Evolutionary conservation across 345 rosid species (phyloP).

Genomic region (Populus deltoides): DNA sequence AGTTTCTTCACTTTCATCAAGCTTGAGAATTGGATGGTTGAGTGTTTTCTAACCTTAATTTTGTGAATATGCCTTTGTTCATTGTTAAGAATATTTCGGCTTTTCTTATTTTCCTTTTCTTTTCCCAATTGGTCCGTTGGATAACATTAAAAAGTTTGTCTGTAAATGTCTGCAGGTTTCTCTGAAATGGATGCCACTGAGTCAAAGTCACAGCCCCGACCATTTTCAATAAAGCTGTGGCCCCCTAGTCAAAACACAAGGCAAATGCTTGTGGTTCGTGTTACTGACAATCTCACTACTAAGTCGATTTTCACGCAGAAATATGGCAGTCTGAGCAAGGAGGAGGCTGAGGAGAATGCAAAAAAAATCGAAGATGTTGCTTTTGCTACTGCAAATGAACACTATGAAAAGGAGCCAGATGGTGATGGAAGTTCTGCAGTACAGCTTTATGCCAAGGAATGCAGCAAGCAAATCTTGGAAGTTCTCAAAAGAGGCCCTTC

Average conservation of each 20-base stretch:
- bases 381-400: conserved; percentile 54
- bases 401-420: conserved; percentile 85
- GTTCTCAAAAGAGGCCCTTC: conserved; percentile 67
- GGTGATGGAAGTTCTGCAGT: conserved; percentile 95
- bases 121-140: too few relatives aligned
- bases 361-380: conserved; percentile 69
- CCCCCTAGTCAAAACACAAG: conserved; percentile 81
- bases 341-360: conserved; percentile 79
- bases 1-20: too few relatives aligned
- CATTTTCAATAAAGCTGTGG: conserved; percentile 79
- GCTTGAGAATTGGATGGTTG: neutral
- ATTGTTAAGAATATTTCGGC: neutral
- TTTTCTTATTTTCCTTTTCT: too few relatives aligned
- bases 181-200: conserved; percentile 49
- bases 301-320: conserved; percentile 80
- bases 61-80: neutral
- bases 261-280: conserved; percentile 61
- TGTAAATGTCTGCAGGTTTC: conserved; percentile 19
- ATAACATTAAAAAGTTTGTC: too few relatives aligned
- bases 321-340: conserved; percentile 65
- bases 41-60: neutral
- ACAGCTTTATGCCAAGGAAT: conserved; percentile 90
- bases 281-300: conserved; percentile 61
- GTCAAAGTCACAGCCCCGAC: conserved; percentile 51
- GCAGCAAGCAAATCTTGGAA: conserved; percentile 82